These are phyloP conservation scores for Oehlia diaphana DNA, from an alignment of 192 early-diverging fungal genomes.

Conservation along the genomic window DNA sequence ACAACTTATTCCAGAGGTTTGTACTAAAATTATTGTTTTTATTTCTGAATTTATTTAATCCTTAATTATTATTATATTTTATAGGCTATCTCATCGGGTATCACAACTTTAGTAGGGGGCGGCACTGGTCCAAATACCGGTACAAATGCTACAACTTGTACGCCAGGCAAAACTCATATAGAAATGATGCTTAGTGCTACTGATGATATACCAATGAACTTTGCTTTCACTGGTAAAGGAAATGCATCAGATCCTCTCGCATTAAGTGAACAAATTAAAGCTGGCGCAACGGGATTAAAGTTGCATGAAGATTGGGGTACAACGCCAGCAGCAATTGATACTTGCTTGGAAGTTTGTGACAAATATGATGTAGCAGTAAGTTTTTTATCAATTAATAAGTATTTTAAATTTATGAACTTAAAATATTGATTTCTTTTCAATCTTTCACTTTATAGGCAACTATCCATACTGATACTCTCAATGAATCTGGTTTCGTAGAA, in stretches of 20 bases:
- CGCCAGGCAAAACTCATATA: slow-evolving; percentile 79
- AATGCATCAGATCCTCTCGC: slow-evolving; percentile 69
- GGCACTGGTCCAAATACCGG: slow-evolving; percentile 97
- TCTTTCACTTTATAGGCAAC: slow-evolving; percentile 56
- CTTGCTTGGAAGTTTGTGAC: slow-evolving; percentile 83
- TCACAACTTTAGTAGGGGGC: slow-evolving; percentile 86
- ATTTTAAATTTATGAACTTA: background rate
- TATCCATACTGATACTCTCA: slow-evolving; percentile 97
- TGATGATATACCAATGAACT: slow-evolving; percentile 86
- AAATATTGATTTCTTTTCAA: background rate
- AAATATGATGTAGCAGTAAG: slow-evolving; percentile 77
- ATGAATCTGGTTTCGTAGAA: slow-evolving; percentile 97
- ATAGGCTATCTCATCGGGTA: slow-evolving; percentile 73
- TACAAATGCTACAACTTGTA: slow-evolving; percentile 96
- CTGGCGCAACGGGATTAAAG: slow-evolving; percentile 88
- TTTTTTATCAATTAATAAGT: background rate
- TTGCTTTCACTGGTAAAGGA: slow-evolving; percentile 95
- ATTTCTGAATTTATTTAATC: slow-evolving; percentile 19
- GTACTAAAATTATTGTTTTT: background rate
- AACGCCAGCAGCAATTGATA: slow-evolving; percentile 91
- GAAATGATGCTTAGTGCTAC: slow-evolving; percentile 89
- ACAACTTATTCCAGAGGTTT: slow-evolving; percentile 81
- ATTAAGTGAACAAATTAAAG: slow-evolving; percentile 79
- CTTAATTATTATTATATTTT: slow-evolving; percentile 29
- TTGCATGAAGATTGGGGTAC: slow-evolving; percentile 98